These are phyloP conservation scores for Phlegmacium glaucopus DNA, from an alignment of 768 basidiomycete genomes.

Conservation along the genomic window DNA sequence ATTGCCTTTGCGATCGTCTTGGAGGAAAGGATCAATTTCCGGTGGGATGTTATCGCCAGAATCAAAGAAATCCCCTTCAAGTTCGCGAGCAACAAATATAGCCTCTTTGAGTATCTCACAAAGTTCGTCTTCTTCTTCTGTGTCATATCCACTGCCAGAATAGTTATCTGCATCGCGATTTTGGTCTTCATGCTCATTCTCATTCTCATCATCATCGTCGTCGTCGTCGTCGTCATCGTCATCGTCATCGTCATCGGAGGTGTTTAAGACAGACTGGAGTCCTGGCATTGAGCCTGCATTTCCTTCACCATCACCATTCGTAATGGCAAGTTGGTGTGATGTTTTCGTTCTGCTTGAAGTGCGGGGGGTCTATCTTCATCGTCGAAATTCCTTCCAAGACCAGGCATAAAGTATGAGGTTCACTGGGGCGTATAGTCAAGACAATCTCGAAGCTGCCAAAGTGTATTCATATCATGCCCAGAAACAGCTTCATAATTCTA, in stretches of 20 bases:
- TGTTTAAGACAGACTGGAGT: constrained; percentile 64
- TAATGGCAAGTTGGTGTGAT: constrained; percentile 48
- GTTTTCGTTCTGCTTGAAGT: constrained; percentile 26
- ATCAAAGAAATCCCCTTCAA: constrained; percentile 60
- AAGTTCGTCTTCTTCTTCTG: constrained; percentile 66
- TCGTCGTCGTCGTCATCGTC: constrained; percentile 35
- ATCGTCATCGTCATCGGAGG: constrained; percentile 43
- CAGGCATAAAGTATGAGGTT: constrained; percentile 40
- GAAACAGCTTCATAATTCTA: constrained; percentile 59
- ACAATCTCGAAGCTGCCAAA: constrained; percentile 61
- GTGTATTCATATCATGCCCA: constrained; percentile 52
- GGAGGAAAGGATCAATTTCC: constrained; percentile 41
- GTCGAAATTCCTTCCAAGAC: constrained; percentile 23
- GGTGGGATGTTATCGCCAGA: constrained; percentile 29
- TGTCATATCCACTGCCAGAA: constrained; percentile 43
- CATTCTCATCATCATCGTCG: too few relatives aligned
- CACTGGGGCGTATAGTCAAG: constrained; percentile 57
- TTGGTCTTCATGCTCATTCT: too few relatives aligned
- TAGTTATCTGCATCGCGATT: too few relatives aligned
- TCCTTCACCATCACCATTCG: constrained; percentile 41
- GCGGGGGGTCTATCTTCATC: constrained; percentile 16
- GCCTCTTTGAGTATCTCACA: constrained; percentile 63
- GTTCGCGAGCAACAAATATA: constrained; percentile 65
- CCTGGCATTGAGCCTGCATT: constrained; percentile 60
- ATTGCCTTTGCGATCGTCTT: constrained; percentile 61